phyloP scores from a whole-genome alignment of 345 rosid genomes.

The Arabidopsis thaliana region TAIR10.1 NC_003074.8:3645001-3645500 shows the following conservation, averaged over 20 bases:
- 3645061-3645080: constrained; percentile 1
- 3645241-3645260: constrained; percentile 95
- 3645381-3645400: constrained; percentile 87
- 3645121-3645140: constrained; percentile 21
- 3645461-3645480: constrained; percentile 59
- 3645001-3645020: constrained; percentile 97
- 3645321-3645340: constrained; percentile 22
- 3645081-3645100: neutral
- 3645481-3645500: constrained; percentile 49
- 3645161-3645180: constrained; percentile 24
- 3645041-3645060: constrained; percentile 64
- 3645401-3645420: constrained; percentile 89
- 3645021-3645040: constrained; percentile 95
- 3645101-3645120: constrained; percentile 1
- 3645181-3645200: constrained; percentile 15
- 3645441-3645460: constrained; percentile 80
- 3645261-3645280: constrained; percentile 96
- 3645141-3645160: constrained; percentile 21
- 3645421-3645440: constrained; percentile 89
- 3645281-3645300: constrained; percentile 90
- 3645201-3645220: neutral
- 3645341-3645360: constrained; percentile 3
- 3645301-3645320: constrained; percentile 63
- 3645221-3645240: constrained; percentile 24
- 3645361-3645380: constrained; percentile 19